Conservation (phyloP, 1,139 yeast species). For the Yamadazyma songkhlaensis region DNA sequence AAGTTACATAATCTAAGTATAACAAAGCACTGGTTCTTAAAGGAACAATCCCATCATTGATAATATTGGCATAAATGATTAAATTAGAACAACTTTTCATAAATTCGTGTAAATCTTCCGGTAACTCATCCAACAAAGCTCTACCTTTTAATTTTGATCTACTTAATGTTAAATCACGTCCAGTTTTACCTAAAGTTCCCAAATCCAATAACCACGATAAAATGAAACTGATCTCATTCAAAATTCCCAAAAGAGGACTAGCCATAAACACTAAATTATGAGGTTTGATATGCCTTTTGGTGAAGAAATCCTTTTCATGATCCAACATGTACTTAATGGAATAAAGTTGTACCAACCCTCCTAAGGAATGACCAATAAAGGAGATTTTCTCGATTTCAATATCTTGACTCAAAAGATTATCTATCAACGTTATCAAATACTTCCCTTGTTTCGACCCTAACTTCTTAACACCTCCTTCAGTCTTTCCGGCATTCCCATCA, state of each 20-base stretch:
- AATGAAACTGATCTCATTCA: conserved; percentile 80
- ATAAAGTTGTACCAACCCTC: conserved; percentile 86
- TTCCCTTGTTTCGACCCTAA: conserved; percentile 78
- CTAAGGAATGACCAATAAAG: conserved; percentile 88
- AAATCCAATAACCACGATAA: conserved; percentile 79
- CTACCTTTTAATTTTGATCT: conserved; percentile 26
- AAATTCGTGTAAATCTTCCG: conserved; percentile 75
- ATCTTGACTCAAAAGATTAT: conserved; percentile 22
- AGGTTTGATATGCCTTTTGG: conserved; percentile 50
- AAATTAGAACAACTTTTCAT: conserved; percentile 62
- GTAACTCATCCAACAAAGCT: conserved; percentile 71
- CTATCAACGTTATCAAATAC: conserved; percentile 57
- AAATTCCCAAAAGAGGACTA: conserved; percentile 80
- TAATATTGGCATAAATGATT: conserved; percentile 74
- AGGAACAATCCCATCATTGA: conserved; percentile 95
- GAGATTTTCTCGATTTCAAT: conserved; percentile 59
- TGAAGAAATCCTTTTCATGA: conserved; percentile 53
- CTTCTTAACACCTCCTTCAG: conserved; percentile 85
- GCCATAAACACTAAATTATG: conserved; percentile 80
- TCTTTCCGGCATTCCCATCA: conserved; percentile 78
- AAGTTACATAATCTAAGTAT: conserved; percentile 45
- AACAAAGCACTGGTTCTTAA: conserved; percentile 56
- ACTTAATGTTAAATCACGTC: conserved; percentile 78
- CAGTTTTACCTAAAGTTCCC: conserved; percentile 90
- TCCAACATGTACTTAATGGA: conserved; percentile 78